Evolutionary conservation across 768 basidiomycete genomes (phyloP), one percentile per base, ranked within the genome.

Genomic region (Boletus subcaerulescens): DNA sequence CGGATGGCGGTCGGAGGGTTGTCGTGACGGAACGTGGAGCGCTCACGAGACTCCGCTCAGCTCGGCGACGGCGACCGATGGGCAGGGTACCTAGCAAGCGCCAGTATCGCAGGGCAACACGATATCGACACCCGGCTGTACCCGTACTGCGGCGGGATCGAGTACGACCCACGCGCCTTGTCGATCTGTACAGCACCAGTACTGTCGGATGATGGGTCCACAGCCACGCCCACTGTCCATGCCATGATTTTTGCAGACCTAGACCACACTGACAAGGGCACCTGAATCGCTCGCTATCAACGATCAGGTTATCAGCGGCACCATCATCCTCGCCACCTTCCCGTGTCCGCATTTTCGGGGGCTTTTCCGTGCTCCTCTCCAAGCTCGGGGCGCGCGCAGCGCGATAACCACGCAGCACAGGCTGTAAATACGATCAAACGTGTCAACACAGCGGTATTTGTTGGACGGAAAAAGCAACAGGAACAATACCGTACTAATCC

Each of bases 401-500:
- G 33, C 39, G 32, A 33, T 35, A 46, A 31, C 44, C 12, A 31
- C 40, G 22, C 22, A 57, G 24, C 48, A 46, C 48, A 4, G 50
- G 18, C 50, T 22, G 50, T 50, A 43, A 5, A 38, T 35, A 43
- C 22, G 41, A 45, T 47, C 60, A 48, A 50, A 59, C 45, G 22
- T 48, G 59, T 40, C 49, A 36, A 26, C 31, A 17, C 5, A 22
- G 31, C 18, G 54, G 46, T 35, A 15, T 11, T 33, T 32, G 41
- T 41, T 43, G 51, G 42, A 15, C 36, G 12, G 11, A 41, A 45
- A 46, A 38, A 31, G 38, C 1, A 38, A 24, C 24, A 13, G 3
- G 20, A 59, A 61, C 56, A 48, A 59, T 50, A 59, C n/a, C 12
- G 13, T 26, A 18, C 18, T 29, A 29, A 29, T n/a, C 45, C 41